Conservation (phyloP, 106 monocot genomes). For the Dioscorea zingiberensis region DNA sequence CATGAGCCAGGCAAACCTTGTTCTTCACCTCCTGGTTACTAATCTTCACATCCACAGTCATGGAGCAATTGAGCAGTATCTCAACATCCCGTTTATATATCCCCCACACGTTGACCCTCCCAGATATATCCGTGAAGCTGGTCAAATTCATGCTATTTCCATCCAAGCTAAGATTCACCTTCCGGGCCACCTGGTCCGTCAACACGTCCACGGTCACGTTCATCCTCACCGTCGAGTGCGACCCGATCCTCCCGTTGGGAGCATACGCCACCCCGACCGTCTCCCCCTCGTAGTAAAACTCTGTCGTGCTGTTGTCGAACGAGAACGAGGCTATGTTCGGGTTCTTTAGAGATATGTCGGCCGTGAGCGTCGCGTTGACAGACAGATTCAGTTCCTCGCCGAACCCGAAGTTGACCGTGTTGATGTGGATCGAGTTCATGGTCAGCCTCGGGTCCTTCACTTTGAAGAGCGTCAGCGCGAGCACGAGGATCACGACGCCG, state of each 20-base stretch:
- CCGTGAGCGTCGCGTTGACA: conserved; percentile 6
- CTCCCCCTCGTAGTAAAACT: conserved; percentile 44
- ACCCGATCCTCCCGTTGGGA: conserved; percentile 34
- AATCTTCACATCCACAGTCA: conserved; percentile 13
- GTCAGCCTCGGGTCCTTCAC: conserved; percentile 19
- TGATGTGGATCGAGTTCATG: conserved; percentile 16
- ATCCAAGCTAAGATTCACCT: not conserved
- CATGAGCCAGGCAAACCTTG: conserved; percentile 15
- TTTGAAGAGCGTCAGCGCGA: conserved; percentile 12
- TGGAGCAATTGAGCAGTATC: conserved; percentile 45
- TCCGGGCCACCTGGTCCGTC: conserved; percentile 22
- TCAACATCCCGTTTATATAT: conserved; percentile 54
- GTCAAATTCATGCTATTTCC: conserved; percentile 25
- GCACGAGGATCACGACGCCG: conserved; percentile 18
- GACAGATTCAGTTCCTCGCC: not conserved
- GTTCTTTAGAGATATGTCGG: conserved; percentile 40
- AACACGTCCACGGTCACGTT: conserved; percentile 71
- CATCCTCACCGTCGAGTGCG: conserved; percentile 47
- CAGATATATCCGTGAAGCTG: conserved; percentile 55
- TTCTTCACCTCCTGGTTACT: conserved; percentile 1
- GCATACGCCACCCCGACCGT: conserved; percentile 57
- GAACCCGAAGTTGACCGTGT: not conserved
- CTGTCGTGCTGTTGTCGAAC: conserved; percentile 59
- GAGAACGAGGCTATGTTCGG: conserved; percentile 73
- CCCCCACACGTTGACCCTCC: conserved; percentile 51